Evolutionary conservation across 305 asterid species (phyloP), one percentile per base, ranked within the genome.

Genomic region (Fraxinus xanthoxyloides): DNA sequence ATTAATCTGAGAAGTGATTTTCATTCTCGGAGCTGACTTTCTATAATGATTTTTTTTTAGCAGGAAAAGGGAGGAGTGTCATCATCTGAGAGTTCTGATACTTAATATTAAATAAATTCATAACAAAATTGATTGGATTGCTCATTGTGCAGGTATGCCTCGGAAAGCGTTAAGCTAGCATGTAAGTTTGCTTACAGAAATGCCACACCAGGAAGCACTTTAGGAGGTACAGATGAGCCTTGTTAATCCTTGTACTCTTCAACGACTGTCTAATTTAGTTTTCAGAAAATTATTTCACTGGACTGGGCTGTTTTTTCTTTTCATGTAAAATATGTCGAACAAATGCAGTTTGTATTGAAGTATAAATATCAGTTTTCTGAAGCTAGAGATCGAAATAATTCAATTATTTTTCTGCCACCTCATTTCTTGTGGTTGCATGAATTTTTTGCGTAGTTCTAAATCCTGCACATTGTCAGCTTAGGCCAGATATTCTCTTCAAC

Each of bases 151-250:
- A 95, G 98, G 90, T 95, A 91, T 84, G 98, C 99, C 83, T 90
- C 97, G 81, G 97, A 95, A 90, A 94, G 99, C 84, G 65, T 95
- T 81, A 77, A 80, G 5, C 54, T 92, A 69, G 97, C 99, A 24
- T 95, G 99, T 82, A 90, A 90, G 80, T 95, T 36, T 80, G 97
- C 98, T 72, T 95, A 95, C 91, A 91, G 99, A 90, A 95, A 95
- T 75, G 98, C 97, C 86, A 92, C 97, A 69, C 95, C 97, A 43
- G 97, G 99, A 87, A 90, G 86, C 91, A 95, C 94, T 79, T 90
- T 95, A 81, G 92, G 87, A 88, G 99, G 99, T 93, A 85, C 82
- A 78, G 34, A 40, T 70, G 26, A 51, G 78, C 78, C 24, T 36
- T 67, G 5, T 61, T 40, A 2, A 2, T 65, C 3, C 80, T 61